Evolutionary conservation across 2,329 filamentous ascomycete species (phyloP).

Genomic region (Aspergillus viridinutans): DNA sequence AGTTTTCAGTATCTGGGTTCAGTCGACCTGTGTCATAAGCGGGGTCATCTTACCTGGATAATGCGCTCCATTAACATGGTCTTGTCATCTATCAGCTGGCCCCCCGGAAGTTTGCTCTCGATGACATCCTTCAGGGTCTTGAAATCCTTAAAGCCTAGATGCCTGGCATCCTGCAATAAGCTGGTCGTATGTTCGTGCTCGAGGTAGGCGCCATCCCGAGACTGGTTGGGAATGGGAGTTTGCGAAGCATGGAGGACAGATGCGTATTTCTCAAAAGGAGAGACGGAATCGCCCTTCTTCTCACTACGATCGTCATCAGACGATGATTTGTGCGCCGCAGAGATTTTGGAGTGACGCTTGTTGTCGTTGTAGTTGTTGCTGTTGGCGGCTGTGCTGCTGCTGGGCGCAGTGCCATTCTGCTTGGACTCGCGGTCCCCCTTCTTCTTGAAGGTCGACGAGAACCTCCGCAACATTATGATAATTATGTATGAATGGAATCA

Average conservation of each 20-base stretch:
- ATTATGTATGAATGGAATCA: background rate
- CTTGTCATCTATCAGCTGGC: constrained; percentile 64
- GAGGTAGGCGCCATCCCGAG: constrained; percentile 59
- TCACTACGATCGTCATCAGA: constrained; percentile 28
- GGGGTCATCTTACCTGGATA: constrained; percentile 48
- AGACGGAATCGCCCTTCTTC: constrained; percentile 38
- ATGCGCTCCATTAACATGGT: constrained; percentile 72
- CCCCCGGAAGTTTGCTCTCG: constrained; percentile 58
- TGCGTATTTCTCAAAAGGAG: constrained; percentile 42
- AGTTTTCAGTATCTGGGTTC: background rate
- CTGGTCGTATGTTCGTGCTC: constrained; percentile 49
- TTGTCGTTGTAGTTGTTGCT: constrained; percentile 14
- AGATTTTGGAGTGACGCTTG: constrained; percentile 32
- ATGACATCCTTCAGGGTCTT: constrained; percentile 61
- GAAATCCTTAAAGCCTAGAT: constrained; percentile 55
- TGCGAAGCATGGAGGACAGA: constrained; percentile 52
- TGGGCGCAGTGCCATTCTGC: constrained; percentile 25
- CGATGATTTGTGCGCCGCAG: constrained; percentile 20
- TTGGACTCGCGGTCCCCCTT: constrained; percentile 34
- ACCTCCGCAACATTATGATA: constrained; percentile 37
- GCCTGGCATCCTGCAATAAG: constrained; percentile 55
- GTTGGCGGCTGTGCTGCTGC: constrained; percentile 21
- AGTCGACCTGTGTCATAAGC: background rate
- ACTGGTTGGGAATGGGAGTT: constrained; percentile 60
- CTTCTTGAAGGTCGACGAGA: constrained; percentile 39